Conservation (phyloP, 2,329 filamentous ascomycete genomes). For the Alternaria angustiovoidea region DNA sequence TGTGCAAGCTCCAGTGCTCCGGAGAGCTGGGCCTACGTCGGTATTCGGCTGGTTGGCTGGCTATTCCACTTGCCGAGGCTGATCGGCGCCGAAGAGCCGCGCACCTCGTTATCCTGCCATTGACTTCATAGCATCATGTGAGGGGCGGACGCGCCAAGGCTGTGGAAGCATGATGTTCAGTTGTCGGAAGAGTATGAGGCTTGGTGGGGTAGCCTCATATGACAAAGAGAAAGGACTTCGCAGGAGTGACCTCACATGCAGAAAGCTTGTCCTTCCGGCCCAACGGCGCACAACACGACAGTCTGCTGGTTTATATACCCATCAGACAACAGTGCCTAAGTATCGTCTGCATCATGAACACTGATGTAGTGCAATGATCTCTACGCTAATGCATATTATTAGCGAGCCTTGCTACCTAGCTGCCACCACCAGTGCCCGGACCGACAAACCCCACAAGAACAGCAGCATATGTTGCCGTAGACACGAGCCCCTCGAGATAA, state of each 20-base stretch:
- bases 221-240: neutral
- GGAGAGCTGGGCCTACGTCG: slow-evolving; percentile 35
- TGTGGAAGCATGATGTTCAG: neutral
- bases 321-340: too few species aligned
- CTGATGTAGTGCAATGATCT: too few species aligned
- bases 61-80: slow-evolving; percentile 30
- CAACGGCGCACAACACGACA: neutral
- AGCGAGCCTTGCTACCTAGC: rapidly evolving
- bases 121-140: neutral
- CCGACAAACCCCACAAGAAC: neutral
- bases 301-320: too few species aligned
- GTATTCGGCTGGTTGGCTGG: slow-evolving; percentile 23
- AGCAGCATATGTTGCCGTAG: neutral
- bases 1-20: slow-evolving; percentile 40
- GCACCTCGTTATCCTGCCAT: neutral
- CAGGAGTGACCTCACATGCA: neutral
- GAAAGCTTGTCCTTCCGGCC: neutral
- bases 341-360: too few species aligned
- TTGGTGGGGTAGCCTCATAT: too few species aligned
- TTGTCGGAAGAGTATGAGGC: neutral
- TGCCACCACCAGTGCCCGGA: too few species aligned
- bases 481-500: neutral
- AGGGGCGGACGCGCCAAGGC: neutral
- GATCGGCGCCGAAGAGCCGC: slow-evolving; percentile 21
- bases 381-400: too few species aligned